Conservation (phyloP, 768 basidiomycete species). For the Suillus paluster region DNA sequence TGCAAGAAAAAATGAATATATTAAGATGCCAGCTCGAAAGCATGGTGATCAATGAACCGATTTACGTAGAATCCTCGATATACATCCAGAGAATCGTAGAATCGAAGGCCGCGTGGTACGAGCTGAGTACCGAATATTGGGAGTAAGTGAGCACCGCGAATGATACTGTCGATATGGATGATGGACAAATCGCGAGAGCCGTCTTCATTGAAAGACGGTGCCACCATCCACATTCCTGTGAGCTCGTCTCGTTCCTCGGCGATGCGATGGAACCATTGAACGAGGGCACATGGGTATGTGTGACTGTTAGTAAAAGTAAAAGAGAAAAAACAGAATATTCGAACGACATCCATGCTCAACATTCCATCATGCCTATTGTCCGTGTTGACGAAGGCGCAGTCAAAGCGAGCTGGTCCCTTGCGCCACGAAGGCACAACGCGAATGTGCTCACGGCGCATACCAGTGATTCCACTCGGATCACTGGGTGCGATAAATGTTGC, state of each 20-base stretch:
- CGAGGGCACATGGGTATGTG: conserved; percentile 20
- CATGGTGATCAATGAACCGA: no score
- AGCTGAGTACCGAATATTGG: conserved; percentile 28
- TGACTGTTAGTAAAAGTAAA: conserved; percentile 11
- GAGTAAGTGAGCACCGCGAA: conserved; percentile 33
- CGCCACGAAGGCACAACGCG: conserved; percentile 23
- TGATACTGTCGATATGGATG: no score
- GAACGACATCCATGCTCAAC: no score
- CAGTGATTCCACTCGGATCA: conserved; percentile 10
- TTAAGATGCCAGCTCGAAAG: no score
- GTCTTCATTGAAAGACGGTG: conserved; percentile 10
- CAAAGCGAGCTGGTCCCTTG: neutral
- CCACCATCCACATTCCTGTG: conserved; percentile 28
- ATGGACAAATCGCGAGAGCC: no score
- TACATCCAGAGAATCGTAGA: conserved; percentile 18
- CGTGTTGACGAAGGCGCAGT: conserved; percentile 16
- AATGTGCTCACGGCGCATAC: conserved; percentile 26
- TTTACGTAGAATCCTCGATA: no score
- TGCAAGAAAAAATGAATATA: conserved; percentile 12
- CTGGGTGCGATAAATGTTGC: conserved; percentile 15
- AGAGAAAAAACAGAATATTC: conserved; percentile 19
- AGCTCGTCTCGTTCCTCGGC: conserved; percentile 19
- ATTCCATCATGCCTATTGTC: conserved; percentile 4
- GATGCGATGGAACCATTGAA: conserved; percentile 24
- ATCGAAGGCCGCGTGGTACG: conserved; percentile 20